Conservation (phyloP, 1,139 yeast species). For the Maudiozyma humilis region DNA sequence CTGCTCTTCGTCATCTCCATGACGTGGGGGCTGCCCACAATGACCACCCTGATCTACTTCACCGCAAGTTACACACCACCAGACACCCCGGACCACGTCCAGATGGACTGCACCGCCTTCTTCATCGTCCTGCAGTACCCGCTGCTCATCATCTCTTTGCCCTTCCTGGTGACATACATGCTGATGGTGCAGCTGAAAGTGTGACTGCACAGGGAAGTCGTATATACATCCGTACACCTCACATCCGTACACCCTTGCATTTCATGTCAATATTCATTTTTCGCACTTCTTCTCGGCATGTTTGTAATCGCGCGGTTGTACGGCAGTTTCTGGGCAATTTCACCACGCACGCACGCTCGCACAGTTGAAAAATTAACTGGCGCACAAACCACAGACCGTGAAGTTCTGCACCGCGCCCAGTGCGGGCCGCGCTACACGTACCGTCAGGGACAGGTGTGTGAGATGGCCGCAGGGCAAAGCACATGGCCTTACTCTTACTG, state of each 20-base stretch:
- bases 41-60: constrained; percentile 62
- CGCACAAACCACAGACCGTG: too few relatives aligned
- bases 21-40: constrained; percentile 62
- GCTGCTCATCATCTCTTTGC: constrained; percentile 49
- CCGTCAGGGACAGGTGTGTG: too few relatives aligned
- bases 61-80: constrained; percentile 71
- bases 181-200: constrained; percentile 33
- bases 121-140: constrained; percentile 56
- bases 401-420: too few relatives aligned
- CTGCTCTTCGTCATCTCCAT: constrained; percentile 61
- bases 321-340: too few relatives aligned
- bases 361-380: too few relatives aligned
- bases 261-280: too few relatives aligned
- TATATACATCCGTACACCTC: not conserved
- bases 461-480: too few relatives aligned
- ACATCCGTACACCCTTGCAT: not conserved
- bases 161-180: constrained; percentile 56
- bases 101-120: constrained; percentile 67
- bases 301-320: too few relatives aligned
- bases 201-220: not conserved
- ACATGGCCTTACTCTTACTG: too few relatives aligned
- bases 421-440: too few relatives aligned
- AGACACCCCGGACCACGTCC: constrained; percentile 49
- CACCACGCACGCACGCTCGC: too few relatives aligned
- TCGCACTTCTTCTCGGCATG: not conserved